Evolutionary conservation across 1,139 yeast species (phyloP).

Genomic region (Nematodospora anomalae): DNA sequence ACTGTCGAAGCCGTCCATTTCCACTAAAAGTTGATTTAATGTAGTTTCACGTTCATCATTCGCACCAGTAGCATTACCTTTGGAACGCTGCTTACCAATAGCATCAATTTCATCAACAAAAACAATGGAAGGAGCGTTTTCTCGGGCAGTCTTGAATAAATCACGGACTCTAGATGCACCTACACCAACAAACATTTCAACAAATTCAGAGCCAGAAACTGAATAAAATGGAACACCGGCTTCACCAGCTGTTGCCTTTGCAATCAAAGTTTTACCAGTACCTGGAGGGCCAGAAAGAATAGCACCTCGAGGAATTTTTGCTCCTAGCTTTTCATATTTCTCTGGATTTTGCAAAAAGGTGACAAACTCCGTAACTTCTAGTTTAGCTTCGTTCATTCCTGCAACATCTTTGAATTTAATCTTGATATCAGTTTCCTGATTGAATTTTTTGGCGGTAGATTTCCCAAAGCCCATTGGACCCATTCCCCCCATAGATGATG

Average conservation of each 20-base stretch:
- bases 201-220: conserved; percentile 97
- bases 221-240: conserved; percentile 96
- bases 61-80: conserved; percentile 80
- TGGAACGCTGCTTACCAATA: conserved; percentile 90
- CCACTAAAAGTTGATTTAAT: conserved; percentile 89
- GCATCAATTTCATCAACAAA: conserved; percentile 98
- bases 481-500: conserved; percentile 53
- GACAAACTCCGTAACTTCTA: conserved; percentile 96
- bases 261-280: conserved; percentile 95
- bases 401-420: conserved; percentile 93
- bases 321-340: conserved; percentile 89
- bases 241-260: conserved; percentile 99
- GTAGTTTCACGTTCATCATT: conserved; percentile 98
- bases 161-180: conserved; percentile 98
- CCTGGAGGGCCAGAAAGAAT: conserved; percentile 99
- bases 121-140: conserved; percentile 88
- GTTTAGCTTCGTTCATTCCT: conserved; percentile 97
- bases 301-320: conserved; percentile 97
- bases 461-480: conserved; percentile 79
- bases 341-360: conserved; percentile 85
- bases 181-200: conserved; percentile 98
- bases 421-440: conserved; percentile 87
- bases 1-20: conserved; percentile 94
- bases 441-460: conserved; percentile 86
- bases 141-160: conserved; percentile 86